Percentiles rank a stretch among this genome's conserved stretches.
Conservation (phyloP, 78 protist genomes). For the Dictyostelium firmibasis region DNA sequence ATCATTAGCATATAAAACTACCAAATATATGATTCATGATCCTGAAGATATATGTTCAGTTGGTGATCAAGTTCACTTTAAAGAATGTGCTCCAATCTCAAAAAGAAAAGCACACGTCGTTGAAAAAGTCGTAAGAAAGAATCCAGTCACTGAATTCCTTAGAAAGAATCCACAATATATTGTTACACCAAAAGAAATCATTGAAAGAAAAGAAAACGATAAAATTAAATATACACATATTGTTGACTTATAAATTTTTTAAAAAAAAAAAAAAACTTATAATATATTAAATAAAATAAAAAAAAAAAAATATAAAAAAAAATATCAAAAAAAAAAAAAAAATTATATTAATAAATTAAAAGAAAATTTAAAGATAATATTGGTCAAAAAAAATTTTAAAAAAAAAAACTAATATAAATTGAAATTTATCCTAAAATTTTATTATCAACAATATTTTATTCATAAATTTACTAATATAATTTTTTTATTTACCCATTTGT, state of each 20-base stretch:
- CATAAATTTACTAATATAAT: no score
- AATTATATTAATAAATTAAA: no score
- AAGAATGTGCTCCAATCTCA: constrained; percentile 55
- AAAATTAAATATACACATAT: constrained; percentile 55
- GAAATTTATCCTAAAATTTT: no score
- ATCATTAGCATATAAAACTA: not conserved
- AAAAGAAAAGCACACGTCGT: constrained; percentile 47
- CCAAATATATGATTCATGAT: constrained; percentile 72
- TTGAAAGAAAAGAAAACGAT: constrained; percentile 12
- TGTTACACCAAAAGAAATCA: constrained; percentile 37
- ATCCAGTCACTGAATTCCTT: constrained; percentile 21
- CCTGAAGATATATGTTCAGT: constrained; percentile 41
- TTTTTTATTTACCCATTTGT: not conserved
- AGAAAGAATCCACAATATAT: constrained; percentile 52
- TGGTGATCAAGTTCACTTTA: constrained; percentile 59
- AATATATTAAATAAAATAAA: not conserved
- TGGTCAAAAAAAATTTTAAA: no score
- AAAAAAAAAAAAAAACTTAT: no score
- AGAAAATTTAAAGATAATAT: no score
- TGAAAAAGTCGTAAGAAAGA: not conserved
- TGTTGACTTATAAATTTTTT: not conserved
- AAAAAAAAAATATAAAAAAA: not conserved
- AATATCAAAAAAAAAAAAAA: no score
- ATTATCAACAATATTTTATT: no score
- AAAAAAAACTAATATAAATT: no score